Evolutionary conservation across 495 filamentous ascomycete species (phyloP).

Genomic region (Annulohypoxylon stygium): DNA sequence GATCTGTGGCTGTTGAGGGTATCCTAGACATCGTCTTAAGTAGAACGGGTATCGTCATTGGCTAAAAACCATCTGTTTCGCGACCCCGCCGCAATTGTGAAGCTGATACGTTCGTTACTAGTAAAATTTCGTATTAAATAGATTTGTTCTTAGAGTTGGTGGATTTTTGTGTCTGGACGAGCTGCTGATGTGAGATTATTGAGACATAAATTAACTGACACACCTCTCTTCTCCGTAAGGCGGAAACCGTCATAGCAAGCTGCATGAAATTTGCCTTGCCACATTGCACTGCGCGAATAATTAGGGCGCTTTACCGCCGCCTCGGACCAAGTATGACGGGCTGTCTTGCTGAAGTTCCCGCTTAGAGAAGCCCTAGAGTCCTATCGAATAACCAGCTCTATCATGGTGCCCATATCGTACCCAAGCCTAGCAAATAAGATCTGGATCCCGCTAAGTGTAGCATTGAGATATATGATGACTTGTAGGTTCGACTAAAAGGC

Average conservation of each 20-base stretch:
- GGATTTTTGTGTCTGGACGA: constrained; percentile 21
- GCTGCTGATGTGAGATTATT: constrained; percentile 43
- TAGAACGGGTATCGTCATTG: constrained; percentile 1
- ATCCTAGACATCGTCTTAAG: not conserved
- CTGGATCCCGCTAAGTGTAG: not conserved
- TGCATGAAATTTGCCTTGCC: constrained; percentile 32
- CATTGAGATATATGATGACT: not conserved
- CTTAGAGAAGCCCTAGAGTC: constrained; percentile 11
- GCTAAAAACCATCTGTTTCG: constrained; percentile 22
- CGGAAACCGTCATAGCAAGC: constrained; percentile 13
- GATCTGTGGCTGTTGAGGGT: not conserved
- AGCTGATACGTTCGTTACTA: constrained; percentile 12
- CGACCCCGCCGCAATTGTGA: constrained; percentile 15
- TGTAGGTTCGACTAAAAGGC: not conserved
- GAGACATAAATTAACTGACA: constrained; percentile 34
- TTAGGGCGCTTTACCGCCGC: constrained; percentile 21
- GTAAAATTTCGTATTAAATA: constrained; percentile 19
- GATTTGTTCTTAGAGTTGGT: constrained; percentile 14
- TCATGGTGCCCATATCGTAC: not conserved
- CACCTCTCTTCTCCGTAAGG: constrained; percentile 22
- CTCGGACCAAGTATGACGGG: constrained; percentile 5
- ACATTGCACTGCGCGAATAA: constrained; percentile 31
- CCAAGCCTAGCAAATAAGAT: constrained; percentile 5
- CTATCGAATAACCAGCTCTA: not conserved
- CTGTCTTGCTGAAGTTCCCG: constrained; percentile 32